Percentiles rank a stretch among this genome's conserved stretches.
Evolutionary conservation across 2,329 filamentous ascomycete species (phyloP).

Genomic region (Aureobasidium sp.): DNA sequence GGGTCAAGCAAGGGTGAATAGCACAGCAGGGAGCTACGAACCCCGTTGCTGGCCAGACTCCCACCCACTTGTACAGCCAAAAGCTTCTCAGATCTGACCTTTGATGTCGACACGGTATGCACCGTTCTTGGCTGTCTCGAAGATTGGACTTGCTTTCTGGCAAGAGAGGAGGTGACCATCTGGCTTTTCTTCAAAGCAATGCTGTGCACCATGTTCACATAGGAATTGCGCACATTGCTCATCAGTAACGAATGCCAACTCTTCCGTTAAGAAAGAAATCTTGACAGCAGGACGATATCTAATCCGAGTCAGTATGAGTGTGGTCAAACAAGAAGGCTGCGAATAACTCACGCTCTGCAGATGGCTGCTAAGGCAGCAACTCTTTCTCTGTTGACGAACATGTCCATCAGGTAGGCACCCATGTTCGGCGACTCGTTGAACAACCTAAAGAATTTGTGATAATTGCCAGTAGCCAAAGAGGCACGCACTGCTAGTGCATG

Average conservation of each 20-base stretch:
- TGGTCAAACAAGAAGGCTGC: background rate
- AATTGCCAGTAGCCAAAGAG: constrained; percentile 86
- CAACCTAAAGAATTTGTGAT: constrained; percentile 95
- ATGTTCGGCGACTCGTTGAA: constrained; percentile 93
- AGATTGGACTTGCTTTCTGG: constrained; percentile 63
- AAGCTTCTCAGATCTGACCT: constrained; percentile 69
- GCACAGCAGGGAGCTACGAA: constrained; percentile 15
- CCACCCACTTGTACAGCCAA: constrained; percentile 51
- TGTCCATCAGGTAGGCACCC: constrained; percentile 98
- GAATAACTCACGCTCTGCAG: constrained; percentile 75
- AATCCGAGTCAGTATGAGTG: constrained; percentile 33
- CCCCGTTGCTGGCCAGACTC: background rate
- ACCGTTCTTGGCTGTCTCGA: constrained; percentile 64
- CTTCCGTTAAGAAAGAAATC: constrained; percentile 87
- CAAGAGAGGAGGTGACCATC: constrained; percentile 62
- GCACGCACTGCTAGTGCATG: constrained; percentile 90
- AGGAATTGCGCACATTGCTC: constrained; percentile 72
- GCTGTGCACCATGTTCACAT: constrained; percentile 67
- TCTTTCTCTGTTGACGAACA: constrained; percentile 93
- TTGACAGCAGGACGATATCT: constrained; percentile 91
- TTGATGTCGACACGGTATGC: constrained; percentile 96
- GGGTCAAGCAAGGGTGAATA: background rate
- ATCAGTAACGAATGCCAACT: constrained; percentile 88
- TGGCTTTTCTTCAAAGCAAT: constrained; percentile 69
- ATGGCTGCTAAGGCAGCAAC: constrained; percentile 85